A percentile compares a stretch with the other conserved stretches of the same genome.
These are phyloP conservation scores for Lactifluus piperatus DNA, from an alignment of 768 basidiomycete species.

Conservation along the genomic window DNA sequence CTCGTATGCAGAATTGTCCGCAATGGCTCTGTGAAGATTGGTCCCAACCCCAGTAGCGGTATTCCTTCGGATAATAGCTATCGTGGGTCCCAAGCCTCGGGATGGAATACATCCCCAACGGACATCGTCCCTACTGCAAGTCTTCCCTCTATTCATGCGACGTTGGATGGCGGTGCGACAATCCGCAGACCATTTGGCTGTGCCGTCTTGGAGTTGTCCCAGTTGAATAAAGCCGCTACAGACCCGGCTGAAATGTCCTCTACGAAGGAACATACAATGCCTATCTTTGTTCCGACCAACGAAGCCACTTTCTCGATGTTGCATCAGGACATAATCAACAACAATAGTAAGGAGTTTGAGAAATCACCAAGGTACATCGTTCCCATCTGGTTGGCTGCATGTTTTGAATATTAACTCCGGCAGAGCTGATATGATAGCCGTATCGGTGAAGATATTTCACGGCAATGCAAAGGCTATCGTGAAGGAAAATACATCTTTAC, in stretches of 20 bases:
- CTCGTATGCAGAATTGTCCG: conserved; percentile 87
- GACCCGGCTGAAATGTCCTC: conserved; percentile 58
- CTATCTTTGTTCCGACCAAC: conserved; percentile 75
- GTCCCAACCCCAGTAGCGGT: conserved; percentile 43
- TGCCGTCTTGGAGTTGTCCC: conserved; percentile 80
- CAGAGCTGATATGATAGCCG: conserved; percentile 82
- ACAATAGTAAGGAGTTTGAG: conserved; percentile 69
- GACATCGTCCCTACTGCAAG: conserved; percentile 4
- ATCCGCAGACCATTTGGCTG: conserved; percentile 93
- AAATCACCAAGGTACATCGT: conserved; percentile 63
- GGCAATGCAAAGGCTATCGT: conserved; percentile 72
- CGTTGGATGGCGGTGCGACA: conserved; percentile 29
- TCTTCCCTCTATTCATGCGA: not conserved
- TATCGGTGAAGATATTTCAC: conserved; percentile 79
- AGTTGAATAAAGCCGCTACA: conserved; percentile 55
- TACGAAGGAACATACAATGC: conserved; percentile 74
- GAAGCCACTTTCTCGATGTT: conserved; percentile 87
- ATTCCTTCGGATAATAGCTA: conserved; percentile 36
- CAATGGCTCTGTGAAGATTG: conserved; percentile 78
- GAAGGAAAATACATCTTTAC: conserved; percentile 73
- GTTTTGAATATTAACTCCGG: not conserved
- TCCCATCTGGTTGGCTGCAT: not conserved
- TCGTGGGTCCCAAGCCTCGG: conserved; percentile 48
- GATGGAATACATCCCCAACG: not conserved
- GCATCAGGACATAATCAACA: conserved; percentile 88